Evolutionary conservation across 192 early-diverging fungal genomes (phyloP).

Genomic region (Helicostylum pulchrum): DNA sequence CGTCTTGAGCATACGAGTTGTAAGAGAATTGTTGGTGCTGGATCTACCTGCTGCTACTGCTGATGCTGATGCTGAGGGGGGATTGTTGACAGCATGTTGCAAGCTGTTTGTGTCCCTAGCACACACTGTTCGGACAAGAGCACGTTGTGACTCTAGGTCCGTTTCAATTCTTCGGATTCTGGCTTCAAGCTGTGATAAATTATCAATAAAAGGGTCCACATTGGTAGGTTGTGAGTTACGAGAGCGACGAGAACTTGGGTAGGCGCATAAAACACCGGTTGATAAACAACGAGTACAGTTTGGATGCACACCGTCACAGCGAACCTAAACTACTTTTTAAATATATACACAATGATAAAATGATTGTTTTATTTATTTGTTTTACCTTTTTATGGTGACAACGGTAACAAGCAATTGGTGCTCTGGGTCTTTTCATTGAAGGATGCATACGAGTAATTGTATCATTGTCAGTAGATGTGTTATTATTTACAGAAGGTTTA

Average conservation of each 20-base stretch:
- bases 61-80: no score
- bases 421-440: conserved; percentile 35
- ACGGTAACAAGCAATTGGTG: conserved; percentile 35
- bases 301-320: conserved; percentile 34
- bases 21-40: neutral
- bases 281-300: conserved; percentile 31
- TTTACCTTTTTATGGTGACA: conserved; percentile 40
- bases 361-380: neutral
- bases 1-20: conserved; percentile 21
- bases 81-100: no score
- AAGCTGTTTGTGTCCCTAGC: neutral
- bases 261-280: conserved; percentile 30
- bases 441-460: conserved; percentile 27
- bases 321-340: conserved; percentile 20
- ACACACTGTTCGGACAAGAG: conserved; percentile 1
- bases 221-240: conserved; percentile 34
- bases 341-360: neutral
- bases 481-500: conserved; percentile 1
- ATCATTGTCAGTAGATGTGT: neutral
- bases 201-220: conserved; percentile 36
- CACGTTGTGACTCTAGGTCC: conserved; percentile 20
- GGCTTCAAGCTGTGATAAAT: conserved; percentile 29
- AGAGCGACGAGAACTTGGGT: conserved; percentile 37
- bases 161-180: conserved; percentile 33
- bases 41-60: no score